Base-by-base conservation (phyloP, 108 stramenopile species). In the Fragilaria radians region DNA sequence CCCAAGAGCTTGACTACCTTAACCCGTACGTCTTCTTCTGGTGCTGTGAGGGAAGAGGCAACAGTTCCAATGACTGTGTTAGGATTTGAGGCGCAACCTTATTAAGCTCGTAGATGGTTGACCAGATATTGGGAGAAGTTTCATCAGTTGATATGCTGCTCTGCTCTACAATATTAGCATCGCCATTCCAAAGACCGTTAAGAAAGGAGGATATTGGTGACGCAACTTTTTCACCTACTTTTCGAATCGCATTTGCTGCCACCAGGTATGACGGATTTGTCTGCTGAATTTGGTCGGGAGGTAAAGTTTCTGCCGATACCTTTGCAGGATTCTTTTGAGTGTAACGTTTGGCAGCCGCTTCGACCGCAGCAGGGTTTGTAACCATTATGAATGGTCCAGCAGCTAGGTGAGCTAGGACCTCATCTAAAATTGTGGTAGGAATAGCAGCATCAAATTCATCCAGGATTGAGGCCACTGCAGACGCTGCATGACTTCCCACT, bases 31-130 rank as follows among this genome's bases (percentile, higher is more conserved):
- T 65, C 67, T 3, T 70, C 42, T 58, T 81, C 71, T 27, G 66
- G 54, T 49, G 65, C 51, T n/a, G 54, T 49, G 45, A 89, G 52
- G 27, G 57, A 58, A 22, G 69, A 54, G 0, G 87, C 70, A 28
- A 92, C 63, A 19, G 76, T 89, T 28, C 91, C 91, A 65, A 89
- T 74, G 7, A 92, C 86, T 21, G 91, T 89, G 17, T 92, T 28
- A 92, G 62, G 50, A 86, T 81, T 29, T 67, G 54, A 1, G 91
- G 86, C 0, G 83, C 81, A 31, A 89, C 74, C 2, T 71, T 33
- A 42, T 85, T 81, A 31, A 92, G 57, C 42, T 89, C 85, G 57
- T 81, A 85, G 1, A 85, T 69, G 53, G 86, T 81, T 31, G 60
- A 59, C 56, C 72, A 92, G 29, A 92, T 80, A 57, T 85, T 66